phyloP scores from a whole-genome alignment of 345 rosid genomes.

The Eucalyptus marginata region DNA sequence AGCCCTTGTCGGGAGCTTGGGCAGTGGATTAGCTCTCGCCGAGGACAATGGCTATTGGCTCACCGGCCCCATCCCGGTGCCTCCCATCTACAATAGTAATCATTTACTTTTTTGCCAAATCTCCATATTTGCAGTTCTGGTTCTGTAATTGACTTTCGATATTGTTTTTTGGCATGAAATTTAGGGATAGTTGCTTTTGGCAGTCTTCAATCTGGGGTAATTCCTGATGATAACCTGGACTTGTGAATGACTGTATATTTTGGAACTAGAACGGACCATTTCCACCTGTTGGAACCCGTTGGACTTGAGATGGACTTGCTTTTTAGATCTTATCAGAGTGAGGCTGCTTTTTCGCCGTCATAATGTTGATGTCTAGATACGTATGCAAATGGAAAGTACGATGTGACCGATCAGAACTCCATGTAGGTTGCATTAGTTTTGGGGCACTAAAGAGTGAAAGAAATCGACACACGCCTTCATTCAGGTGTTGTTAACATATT shows the following conservation, averaged over 20 bases:
- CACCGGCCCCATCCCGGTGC: constrained; percentile 48
- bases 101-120: neutral
- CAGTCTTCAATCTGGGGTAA: neutral
- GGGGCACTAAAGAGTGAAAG: neutral
- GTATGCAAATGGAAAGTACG: neutral
- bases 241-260: neutral
- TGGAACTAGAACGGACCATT: neutral
- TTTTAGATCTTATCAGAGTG: neutral
- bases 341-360: neutral
- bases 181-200: neutral
- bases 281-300: neutral
- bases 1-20: constrained; percentile 17
- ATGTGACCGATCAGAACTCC: neutral
- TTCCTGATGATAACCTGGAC: neutral
- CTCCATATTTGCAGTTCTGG: neutral
- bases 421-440: neutral
- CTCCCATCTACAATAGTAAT: constrained; percentile 64
- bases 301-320: neutral
- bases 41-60: constrained; percentile 64
- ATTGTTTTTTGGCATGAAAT: neutral
- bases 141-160: neutral
- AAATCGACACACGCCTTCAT: neutral
- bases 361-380: neutral
- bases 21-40: constrained; percentile 30
- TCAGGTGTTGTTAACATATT: neutral